Evolutionary conservation across 2,329 filamentous ascomycete species (phyloP).

Genomic region (Fusarium algeriense): DNA sequence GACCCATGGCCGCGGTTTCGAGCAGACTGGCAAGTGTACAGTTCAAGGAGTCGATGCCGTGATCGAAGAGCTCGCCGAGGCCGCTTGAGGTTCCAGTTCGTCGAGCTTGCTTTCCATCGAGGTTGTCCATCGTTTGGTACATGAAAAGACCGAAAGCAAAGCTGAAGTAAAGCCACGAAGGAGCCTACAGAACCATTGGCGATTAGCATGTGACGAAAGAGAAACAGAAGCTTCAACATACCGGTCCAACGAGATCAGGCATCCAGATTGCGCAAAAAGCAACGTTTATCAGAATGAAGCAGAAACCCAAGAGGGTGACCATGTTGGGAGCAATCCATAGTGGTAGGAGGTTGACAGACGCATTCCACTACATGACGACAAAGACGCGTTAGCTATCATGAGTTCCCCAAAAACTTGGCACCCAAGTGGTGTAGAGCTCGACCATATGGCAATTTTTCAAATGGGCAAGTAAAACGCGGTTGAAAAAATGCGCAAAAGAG

Average conservation of each 20-base stretch:
- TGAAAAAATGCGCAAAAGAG: not conserved
- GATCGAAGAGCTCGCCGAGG: conserved; percentile 96
- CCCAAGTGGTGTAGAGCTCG: not conserved
- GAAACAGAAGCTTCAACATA: conserved; percentile 60
- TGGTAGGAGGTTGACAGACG: conserved; percentile 89
- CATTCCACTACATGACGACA: conserved; percentile 82
- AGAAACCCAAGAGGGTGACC: conserved; percentile 95
- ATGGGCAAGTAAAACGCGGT: conserved; percentile 19
- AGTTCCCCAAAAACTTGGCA: conserved; percentile 14
- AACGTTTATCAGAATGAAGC: conserved; percentile 91
- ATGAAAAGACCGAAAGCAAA: conserved; percentile 97
- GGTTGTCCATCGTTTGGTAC: conserved; percentile 99
- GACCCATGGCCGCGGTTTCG: conserved; percentile 92
- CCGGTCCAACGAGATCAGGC: conserved; percentile 90
- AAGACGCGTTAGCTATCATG: conserved; percentile 36
- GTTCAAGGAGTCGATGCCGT: conserved; percentile 98
- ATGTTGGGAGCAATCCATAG: conserved; percentile 98
- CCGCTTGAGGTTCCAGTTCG: conserved; percentile 95
- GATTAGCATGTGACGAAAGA: conserved; percentile 17
- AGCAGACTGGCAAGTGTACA: conserved; percentile 93
- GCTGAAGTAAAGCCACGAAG: conserved; percentile 94
- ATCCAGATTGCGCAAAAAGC: conserved; percentile 79
- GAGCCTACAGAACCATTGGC: conserved; percentile 66
- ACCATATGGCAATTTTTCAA: not conserved
- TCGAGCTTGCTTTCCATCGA: conserved; percentile 97